Conservation (phyloP, 768 basidiomycete genomes). For the Amyloporia xantha region DNA sequence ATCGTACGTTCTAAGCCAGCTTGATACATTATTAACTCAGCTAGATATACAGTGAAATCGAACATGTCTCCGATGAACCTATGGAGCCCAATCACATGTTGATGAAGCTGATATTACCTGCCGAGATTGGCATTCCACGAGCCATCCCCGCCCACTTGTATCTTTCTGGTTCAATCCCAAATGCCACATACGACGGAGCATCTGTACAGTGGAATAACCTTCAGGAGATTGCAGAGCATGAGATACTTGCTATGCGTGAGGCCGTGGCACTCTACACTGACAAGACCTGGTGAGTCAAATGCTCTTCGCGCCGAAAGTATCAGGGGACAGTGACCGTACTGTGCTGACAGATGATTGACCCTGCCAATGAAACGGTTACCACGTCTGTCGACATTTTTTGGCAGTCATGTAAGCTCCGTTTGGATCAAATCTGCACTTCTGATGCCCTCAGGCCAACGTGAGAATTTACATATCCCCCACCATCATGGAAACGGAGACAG, state of each 20-base stretch:
- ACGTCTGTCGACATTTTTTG: too few species aligned
- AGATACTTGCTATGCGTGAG: neutral
- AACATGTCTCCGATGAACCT: neutral
- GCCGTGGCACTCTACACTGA: neutral
- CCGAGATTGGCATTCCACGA: neutral
- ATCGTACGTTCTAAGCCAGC: neutral
- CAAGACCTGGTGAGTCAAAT: too few species aligned
- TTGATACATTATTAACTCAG: too few species aligned
- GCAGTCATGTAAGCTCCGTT: too few species aligned
- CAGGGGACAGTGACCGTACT: neutral
- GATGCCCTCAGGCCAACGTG: too few species aligned
- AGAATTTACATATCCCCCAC: too few species aligned
- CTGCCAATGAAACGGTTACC: neutral
- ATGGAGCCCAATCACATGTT: slow-evolving; percentile 4
- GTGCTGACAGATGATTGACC: neutral
- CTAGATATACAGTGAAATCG: neutral
- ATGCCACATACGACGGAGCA: neutral
- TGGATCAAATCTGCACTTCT: too few species aligned
- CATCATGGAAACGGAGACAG: too few species aligned
- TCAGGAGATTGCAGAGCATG: slow-evolving; percentile 4
- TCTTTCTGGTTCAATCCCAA: neutral
- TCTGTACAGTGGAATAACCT: slow-evolving; percentile 1
- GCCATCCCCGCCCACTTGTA: slow-evolving; percentile 2
- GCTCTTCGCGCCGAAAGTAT: neutral
- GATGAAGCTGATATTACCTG: neutral